A percentile compares a stretch with the other conserved stretches of the same genome.
phyloP scores from a whole-genome alignment of 441 rosid genomes.

The Aquilaria agallochum region DNA sequence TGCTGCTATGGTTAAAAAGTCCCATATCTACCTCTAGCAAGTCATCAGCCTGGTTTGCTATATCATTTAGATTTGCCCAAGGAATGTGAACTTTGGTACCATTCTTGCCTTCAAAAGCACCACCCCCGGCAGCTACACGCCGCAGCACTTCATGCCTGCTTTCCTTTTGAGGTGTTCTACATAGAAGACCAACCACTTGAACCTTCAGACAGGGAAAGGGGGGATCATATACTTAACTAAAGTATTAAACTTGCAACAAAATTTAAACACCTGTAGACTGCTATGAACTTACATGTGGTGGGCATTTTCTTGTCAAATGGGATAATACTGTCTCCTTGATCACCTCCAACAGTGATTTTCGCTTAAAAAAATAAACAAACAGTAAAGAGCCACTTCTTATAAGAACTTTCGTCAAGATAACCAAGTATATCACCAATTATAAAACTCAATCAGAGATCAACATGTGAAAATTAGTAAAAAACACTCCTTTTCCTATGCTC shows the following conservation, averaged over 20 bases:
- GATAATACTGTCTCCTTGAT: constrained; percentile 93
- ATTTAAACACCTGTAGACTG: background rate
- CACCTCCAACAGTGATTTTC: constrained; percentile 73
- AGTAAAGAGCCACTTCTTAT: too few relatives aligned
- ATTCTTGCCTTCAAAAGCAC: constrained; percentile 64
- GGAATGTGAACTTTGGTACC: constrained; percentile 85
- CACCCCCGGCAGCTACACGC: constrained; percentile 98
- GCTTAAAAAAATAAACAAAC: constrained; percentile 39
- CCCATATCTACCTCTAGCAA: constrained; percentile 64
- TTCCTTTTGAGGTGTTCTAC: constrained; percentile 89
- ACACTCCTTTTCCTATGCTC: too few relatives aligned
- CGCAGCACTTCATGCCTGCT: constrained; percentile 90
- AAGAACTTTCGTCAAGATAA: too few relatives aligned
- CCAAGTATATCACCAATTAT: too few relatives aligned
- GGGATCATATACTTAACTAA: too few relatives aligned
- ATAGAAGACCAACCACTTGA: constrained; percentile 93
- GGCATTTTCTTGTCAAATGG: constrained; percentile 77
- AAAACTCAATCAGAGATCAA: too few relatives aligned
- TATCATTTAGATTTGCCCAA: constrained; percentile 80
- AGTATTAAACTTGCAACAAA: background rate
- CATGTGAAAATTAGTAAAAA: too few relatives aligned
- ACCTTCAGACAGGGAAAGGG: constrained; percentile 36
- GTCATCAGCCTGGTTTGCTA: constrained; percentile 98
- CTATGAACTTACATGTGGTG: constrained; percentile 66
- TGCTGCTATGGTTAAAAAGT: constrained; percentile 5